phyloP scores from a whole-genome alignment of 2,329 filamentous ascomycete genomes.

The Calonectria naviculata region DNA sequence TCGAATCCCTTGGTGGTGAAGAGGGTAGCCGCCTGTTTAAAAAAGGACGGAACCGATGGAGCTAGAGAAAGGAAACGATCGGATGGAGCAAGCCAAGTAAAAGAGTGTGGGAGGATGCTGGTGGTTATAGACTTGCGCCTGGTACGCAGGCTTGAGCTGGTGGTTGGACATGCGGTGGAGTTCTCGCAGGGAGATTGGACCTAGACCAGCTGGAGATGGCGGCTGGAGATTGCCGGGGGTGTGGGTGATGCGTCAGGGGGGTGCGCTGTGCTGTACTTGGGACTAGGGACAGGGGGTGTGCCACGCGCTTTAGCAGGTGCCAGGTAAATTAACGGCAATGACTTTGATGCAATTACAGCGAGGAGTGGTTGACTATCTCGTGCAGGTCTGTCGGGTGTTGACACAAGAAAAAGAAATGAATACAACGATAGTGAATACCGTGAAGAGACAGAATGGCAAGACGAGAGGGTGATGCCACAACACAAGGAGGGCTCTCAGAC shows the following conservation, averaged over 20 bases:
- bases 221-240: slow-evolving; percentile 22
- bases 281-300: slow-evolving; percentile 22
- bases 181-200: slow-evolving; percentile 16
- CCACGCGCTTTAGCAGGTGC: slow-evolving; percentile 14
- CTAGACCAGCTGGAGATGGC: slow-evolving; percentile 20
- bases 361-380: not conserved
- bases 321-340: slow-evolving; percentile 37
- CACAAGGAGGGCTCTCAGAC: slow-evolving; percentile 16
- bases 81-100: not conserved
- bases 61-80: not conserved
- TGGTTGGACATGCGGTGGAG: slow-evolving; percentile 20
- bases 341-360: slow-evolving; percentile 23
- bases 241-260: slow-evolving; percentile 8
- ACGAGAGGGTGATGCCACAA: not conserved
- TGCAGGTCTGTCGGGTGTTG: not conserved
- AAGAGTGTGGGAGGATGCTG: slow-evolving; percentile 6
- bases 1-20: not conserved
- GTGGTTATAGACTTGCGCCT: slow-evolving; percentile 14
- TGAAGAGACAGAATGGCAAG: not conserved
- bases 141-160: slow-evolving; percentile 10
- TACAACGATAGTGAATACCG: not conserved
- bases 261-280: not conserved
- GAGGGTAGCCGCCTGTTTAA: not conserved
- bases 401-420: not conserved
- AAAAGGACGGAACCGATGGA: not conserved